Base-by-base conservation (phyloP, 805 yeast species). In the Zygosaccharomyces siamensis region DNA sequence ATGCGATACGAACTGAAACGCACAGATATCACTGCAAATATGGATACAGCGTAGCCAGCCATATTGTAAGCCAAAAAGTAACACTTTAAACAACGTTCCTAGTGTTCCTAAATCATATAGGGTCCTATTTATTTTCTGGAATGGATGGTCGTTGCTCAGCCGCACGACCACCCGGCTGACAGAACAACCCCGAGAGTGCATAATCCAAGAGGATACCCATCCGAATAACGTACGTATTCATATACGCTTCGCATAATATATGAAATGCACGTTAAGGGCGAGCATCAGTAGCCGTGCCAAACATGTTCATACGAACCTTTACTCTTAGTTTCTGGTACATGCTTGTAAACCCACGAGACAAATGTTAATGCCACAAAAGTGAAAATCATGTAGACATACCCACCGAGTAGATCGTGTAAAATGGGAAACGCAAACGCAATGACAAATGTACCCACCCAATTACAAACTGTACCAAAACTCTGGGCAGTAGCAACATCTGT, bases 371-470 rank as follows among this genome's bases (percentile, higher is more conserved):
- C 80, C 56, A 80, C 74, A 3, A 67, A 47, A 0, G 90, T 81
- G 66, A 93, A 90, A 7, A 87, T 62, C 48, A 81, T 72, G 70
- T 87, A 93, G 26, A 86, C 89, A 41, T 78, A 80, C 0, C 96
- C 89, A 7, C 96, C 97, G 35, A 90, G 64, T 48, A 67, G 53
- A 11, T 71, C 67, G 63, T 84, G 81, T 23, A 86, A 64, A 3
- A 83, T 67, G 1, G 99, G 99, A 74, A 93, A 92, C 18, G 81
- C 61, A 53, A 75, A 84, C 0, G 96, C 97, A 28, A 88, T 81
- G 0, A 82, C 56, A 60, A 93, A 92, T 0, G 97, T 89, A 7
- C 96, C 85, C 8, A 87, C 57, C 97, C 97, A 92, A 65, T 92
- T 93, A 71, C 87, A 79, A 11, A 88, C 79, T 0, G 93, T 89